Conservation (phyloP, 805 yeast species). For the Debaryomyces castellii region DNA sequence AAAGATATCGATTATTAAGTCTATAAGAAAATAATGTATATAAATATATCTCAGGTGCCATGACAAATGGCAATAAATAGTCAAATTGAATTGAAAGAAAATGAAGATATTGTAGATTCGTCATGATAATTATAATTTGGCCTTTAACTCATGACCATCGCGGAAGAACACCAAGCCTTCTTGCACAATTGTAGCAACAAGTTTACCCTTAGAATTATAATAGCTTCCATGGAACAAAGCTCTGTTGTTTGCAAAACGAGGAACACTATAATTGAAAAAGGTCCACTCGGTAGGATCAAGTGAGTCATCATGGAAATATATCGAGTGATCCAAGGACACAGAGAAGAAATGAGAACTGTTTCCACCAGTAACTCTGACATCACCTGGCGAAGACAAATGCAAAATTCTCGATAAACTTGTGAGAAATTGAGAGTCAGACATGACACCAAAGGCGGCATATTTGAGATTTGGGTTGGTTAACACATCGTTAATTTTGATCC, state of each 20-base stretch:
- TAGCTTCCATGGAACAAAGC: constrained; percentile 28
- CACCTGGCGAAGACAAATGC: constrained; percentile 21
- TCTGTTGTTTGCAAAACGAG: constrained; percentile 30
- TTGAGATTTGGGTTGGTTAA: constrained; percentile 14
- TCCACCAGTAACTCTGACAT: constrained; percentile 20
- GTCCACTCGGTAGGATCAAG: constrained; percentile 35
- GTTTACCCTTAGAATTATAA: constrained; percentile 26
- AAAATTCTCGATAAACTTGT: constrained; percentile 27
- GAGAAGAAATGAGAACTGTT: constrained; percentile 26
- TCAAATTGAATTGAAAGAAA: background rate
- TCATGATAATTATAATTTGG: constrained; percentile 13
- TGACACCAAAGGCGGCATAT: constrained; percentile 31
- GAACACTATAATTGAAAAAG: constrained; percentile 26
- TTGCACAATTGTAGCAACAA: constrained; percentile 33
- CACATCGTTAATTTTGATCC: constrained; percentile 26
- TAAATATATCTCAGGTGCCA: too few species aligned
- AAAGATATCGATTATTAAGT: too few species aligned
- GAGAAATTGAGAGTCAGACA: constrained; percentile 33
- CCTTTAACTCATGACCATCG: constrained; percentile 16
- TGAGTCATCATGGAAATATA: constrained; percentile 35
- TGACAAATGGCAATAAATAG: background rate
- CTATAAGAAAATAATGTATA: too few species aligned
- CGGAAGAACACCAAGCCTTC: constrained; percentile 33
- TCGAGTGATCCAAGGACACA: constrained; percentile 33
- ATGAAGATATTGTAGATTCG: background rate